These are phyloP conservation scores for Mesotaenium endlicherianum DNA, from an alignment of 139 green algal genomes.

Conservation along the genomic window DNA sequence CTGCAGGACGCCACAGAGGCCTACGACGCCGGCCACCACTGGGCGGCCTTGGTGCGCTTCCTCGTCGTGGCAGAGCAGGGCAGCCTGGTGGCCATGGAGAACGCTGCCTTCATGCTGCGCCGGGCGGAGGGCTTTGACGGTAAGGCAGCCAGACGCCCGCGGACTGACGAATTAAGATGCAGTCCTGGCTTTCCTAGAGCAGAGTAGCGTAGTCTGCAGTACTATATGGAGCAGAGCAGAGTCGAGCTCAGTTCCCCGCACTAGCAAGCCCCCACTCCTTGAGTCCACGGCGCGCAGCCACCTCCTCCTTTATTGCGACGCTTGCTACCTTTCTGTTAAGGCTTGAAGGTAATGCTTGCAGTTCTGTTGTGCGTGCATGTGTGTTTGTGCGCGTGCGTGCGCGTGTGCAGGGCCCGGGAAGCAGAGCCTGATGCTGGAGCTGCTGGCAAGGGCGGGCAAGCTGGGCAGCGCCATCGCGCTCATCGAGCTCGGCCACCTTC, in stretches of 20 bases:
- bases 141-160: background rate
- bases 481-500: conserved; percentile 16
- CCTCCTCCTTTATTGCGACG: background rate
- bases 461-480: background rate
- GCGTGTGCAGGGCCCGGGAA: background rate
- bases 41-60: conserved; percentile 45
- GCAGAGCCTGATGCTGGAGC: background rate
- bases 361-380: background rate
- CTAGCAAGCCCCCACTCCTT: background rate
- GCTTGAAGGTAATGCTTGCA: background rate
- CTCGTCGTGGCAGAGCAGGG: conserved; percentile 44
- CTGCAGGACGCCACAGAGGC: conserved; percentile 26
- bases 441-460: background rate
- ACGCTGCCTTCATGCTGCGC: conserved; percentile 20
- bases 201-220: background rate
- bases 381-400: background rate
- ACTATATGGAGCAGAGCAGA: background rate
- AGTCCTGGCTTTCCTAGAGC: background rate
- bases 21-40: conserved; percentile 34
- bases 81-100: conserved; percentile 28
- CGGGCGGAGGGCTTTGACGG: conserved; percentile 7
- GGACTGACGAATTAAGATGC: background rate
- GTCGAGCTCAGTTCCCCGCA: background rate
- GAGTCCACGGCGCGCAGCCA: background rate
- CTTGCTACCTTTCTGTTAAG: conserved; percentile 1